A percentile compares a stretch with the other conserved stretches of the same genome.
Conservation (phyloP, 805 yeast species). For the Barnettozyma californica region DNA sequence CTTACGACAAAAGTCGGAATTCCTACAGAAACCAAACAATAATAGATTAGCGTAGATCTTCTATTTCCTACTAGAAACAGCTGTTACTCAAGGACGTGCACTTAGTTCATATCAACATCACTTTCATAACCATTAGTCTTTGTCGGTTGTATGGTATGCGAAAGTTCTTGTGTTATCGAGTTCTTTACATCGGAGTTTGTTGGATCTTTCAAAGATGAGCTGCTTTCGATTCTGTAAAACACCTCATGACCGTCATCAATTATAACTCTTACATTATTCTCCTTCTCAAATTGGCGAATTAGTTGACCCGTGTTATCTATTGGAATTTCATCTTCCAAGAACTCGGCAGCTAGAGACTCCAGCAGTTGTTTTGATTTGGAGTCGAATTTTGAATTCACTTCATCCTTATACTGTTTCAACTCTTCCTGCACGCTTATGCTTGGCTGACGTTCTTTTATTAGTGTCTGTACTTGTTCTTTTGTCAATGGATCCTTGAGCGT, state of each 20-base stretch:
- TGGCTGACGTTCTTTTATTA: slow-evolving; percentile 6
- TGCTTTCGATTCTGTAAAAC: slow-evolving; percentile 1
- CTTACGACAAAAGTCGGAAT: not conserved
- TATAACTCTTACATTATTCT: slow-evolving; percentile 13
- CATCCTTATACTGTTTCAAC: slow-evolving; percentile 7
- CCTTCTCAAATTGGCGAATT: slow-evolving; percentile 13
- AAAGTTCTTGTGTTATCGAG: not conserved
- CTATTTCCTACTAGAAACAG: not conserved
- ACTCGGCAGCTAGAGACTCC: slow-evolving; percentile 16
- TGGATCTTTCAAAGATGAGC: not conserved
- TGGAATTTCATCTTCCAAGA: slow-evolving; percentile 12
- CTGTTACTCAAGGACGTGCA: not conserved
- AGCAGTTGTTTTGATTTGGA: slow-evolving; percentile 10
- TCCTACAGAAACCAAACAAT: too few species aligned
- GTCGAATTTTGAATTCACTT: slow-evolving; percentile 1
- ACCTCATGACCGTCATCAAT: slow-evolving; percentile 4
- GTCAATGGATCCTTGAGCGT: slow-evolving; percentile 4
- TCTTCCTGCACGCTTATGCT: slow-evolving; percentile 3
- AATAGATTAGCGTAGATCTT: too few species aligned
- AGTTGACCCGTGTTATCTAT: slow-evolving; percentile 14
- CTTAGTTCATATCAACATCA: slow-evolving; percentile 3
- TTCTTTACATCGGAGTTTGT: not conserved
- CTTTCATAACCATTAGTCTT: not conserved
- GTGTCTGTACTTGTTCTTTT: slow-evolving; percentile 9
- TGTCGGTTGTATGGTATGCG: not conserved